Evolutionary conservation across 2,329 filamentous ascomycete species (phyloP), one percentile per base, ranked within the genome.

Genomic region (Penicillium sp.): DNA sequence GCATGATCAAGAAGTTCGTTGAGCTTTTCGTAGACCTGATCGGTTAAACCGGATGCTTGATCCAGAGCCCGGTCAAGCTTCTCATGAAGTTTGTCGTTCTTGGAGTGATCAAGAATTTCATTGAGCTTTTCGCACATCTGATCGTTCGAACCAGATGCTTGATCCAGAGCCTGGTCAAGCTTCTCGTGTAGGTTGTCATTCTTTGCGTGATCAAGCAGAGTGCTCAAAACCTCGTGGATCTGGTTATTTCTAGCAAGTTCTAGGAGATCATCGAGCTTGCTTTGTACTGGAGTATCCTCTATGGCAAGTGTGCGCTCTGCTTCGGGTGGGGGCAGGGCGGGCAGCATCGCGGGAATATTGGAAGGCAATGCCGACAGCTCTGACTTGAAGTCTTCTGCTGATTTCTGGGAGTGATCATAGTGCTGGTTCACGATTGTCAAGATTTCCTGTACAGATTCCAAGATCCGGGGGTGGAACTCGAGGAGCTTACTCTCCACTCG

Each of bases 401-500:
- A 82, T 41, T 83, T 81, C 72, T 92, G 91, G 13, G 91, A 89
- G 68, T 96, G 90, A 63, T 96, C 91, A 66, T 89, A 96, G 70
- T 97, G 92, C 68, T 95, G 84, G 23, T 85, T 88, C 51, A 96
- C 89, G 23, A 95, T 81, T 7, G 85, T 79, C 36, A 95, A 80
- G n/a, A 97, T 85, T 65, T 97, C 90, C 64, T 91, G 88, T 61
- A 99, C 84, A 0, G 89, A 84, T 49, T 93, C 87, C 53, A 97
- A 82, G 61, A 97, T 89, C 74, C 95, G 89, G 1, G 94, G 94
- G 63, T 97, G 88, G 61, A 88, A 88, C 70, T 97, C 91, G 8
- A 83, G 83, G 29, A 96, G 82, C 54, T 94, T 86, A 55, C 82
- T 87, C 67, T 95, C 89, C 1, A 97, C 78, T 23, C 84, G 85